Conservation (phyloP, 2,329 filamentous ascomycete species). For the Pyricularia pennisetigena region DNA sequence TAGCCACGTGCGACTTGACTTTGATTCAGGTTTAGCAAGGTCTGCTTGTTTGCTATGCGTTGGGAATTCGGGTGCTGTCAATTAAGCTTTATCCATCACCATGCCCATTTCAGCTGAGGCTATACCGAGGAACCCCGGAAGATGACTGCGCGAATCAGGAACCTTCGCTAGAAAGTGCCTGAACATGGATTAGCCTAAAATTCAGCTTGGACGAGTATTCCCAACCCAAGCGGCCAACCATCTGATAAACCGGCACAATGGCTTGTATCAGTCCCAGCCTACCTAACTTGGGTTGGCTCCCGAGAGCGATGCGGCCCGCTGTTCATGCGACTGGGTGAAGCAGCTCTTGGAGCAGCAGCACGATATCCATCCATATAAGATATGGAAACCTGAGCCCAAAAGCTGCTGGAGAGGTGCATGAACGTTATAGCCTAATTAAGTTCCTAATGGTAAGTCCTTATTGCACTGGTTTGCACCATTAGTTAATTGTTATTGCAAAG, state of each 20-base stretch:
- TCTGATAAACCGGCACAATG: background rate
- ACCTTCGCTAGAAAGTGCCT: background rate
- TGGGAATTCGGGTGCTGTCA: background rate
- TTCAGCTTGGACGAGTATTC: background rate
- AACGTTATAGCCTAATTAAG: too few relatives aligned
- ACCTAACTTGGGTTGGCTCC: background rate
- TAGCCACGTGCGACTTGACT: background rate
- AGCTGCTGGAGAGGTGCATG: too few relatives aligned
- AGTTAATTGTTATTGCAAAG: too few relatives aligned
- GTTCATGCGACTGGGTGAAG: background rate
- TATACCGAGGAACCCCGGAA: too few relatives aligned
- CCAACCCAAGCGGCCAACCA: background rate
- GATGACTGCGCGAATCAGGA: background rate
- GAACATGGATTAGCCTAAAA: background rate
- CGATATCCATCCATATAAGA: background rate
- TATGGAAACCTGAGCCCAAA: too few relatives aligned
- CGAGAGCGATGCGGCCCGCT: background rate
- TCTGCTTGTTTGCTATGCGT: background rate
- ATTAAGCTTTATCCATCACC: background rate
- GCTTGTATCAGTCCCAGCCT: background rate
- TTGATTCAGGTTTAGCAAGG: background rate
- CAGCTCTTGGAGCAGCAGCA: background rate
- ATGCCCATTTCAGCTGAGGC: too few relatives aligned
- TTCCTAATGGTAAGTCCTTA: too few relatives aligned
- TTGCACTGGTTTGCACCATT: too few relatives aligned